Conservation (phyloP, 1,284 basidiomycete species). For the Mycena citricolor region DNA sequence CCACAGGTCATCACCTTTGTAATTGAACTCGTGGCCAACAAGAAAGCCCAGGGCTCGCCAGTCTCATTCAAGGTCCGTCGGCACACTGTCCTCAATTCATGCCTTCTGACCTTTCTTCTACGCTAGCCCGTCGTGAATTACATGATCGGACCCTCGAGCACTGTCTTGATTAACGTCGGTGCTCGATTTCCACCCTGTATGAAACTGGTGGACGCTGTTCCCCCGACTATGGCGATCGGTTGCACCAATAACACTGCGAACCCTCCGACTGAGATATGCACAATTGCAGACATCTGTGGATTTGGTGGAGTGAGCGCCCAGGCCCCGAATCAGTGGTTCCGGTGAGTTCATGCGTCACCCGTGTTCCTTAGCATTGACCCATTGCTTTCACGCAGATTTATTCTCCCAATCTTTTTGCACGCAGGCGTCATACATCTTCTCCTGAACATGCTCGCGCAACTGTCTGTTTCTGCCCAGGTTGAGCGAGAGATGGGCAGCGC, state of each 20-base stretch:
- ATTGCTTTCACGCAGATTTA: conserved; percentile 54
- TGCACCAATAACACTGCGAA: conserved; percentile 80
- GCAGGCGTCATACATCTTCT: conserved; percentile 88
- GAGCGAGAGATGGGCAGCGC: conserved; percentile 85
- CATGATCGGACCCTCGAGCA: conserved; percentile 88
- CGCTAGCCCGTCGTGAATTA: conserved; percentile 85
- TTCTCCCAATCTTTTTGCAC: conserved; percentile 87
- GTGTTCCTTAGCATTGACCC: neutral
- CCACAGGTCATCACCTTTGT: conserved; percentile 73
- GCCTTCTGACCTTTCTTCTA: too few species aligned
- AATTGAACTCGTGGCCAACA: conserved; percentile 78
- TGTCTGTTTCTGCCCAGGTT: conserved; percentile 78
- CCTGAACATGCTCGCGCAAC: conserved; percentile 88
- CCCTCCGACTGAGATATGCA: conserved; percentile 67
- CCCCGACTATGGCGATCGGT: conserved; percentile 58
- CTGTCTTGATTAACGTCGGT: conserved; percentile 85
- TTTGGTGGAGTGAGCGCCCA: conserved; percentile 78
- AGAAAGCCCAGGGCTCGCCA: conserved; percentile 71
- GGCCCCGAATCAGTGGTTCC: conserved; percentile 83
- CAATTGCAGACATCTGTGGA: conserved; percentile 83
- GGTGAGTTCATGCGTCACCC: conserved; percentile 47
- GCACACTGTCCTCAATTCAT: too few species aligned
- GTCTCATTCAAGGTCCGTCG: conserved; percentile 86
- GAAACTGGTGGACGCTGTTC: conserved; percentile 67
- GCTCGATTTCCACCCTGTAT: conserved; percentile 87